Evolutionary conservation across 352 stramenopile species (phyloP).

Genomic region (Labyrinthula sp.): DNA sequence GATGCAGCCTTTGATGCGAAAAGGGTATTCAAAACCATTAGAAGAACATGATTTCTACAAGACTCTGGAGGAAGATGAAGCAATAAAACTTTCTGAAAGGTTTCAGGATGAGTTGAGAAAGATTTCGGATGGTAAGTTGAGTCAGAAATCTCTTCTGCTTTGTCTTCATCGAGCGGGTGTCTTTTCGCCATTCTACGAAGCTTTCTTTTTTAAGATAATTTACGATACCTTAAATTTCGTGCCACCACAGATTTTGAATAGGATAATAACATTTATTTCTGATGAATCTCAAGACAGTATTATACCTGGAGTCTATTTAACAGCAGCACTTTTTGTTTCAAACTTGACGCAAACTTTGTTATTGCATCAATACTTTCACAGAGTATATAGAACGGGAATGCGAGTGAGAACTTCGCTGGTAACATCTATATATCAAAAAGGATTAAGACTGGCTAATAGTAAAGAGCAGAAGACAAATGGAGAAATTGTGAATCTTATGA

Average conservation of each 20-base stretch:
- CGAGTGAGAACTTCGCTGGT: conserved; percentile 27
- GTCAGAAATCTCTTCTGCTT: conserved; percentile 21
- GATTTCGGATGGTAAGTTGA: background rate
- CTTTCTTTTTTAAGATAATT: conserved; percentile 62
- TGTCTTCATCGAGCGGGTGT: conserved; percentile 43
- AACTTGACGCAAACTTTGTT: conserved; percentile 31
- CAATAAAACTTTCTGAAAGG: conserved; percentile 37
- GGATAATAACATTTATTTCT: conserved; percentile 47
- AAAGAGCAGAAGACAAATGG: conserved; percentile 30
- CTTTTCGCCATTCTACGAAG: conserved; percentile 52
- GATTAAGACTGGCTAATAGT: conserved; percentile 34
- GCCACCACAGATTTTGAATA: conserved; percentile 51
- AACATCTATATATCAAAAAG: conserved; percentile 41
- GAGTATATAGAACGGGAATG: conserved; percentile 31
- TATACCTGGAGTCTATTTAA: conserved; percentile 29
- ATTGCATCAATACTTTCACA: conserved; percentile 31
- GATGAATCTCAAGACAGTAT: conserved; percentile 35
- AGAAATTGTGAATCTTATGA: conserved; percentile 32
- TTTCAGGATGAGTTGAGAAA: conserved; percentile 34
- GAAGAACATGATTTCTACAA: conserved; percentile 56
- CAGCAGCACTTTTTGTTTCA: conserved; percentile 27
- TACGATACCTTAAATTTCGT: conserved; percentile 73
- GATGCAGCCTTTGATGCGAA: conserved; percentile 56
- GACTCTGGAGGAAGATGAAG: conserved; percentile 48
- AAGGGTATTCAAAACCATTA: conserved; percentile 50